phyloP scores from a whole-genome alignment of 1,139 yeast genomes.

The Yamadazyma kanchanaburiensis region DNA sequence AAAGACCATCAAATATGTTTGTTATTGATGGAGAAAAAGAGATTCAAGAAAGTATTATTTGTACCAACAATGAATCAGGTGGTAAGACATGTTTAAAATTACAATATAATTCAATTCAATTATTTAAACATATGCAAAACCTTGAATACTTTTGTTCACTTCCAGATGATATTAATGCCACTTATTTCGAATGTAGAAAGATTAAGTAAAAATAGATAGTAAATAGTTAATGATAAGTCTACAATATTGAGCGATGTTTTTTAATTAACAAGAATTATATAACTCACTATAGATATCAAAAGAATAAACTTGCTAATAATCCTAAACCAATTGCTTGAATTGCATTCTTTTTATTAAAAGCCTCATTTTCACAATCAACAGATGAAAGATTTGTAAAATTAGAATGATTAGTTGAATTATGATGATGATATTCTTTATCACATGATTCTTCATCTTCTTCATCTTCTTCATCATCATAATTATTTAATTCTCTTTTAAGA shows the following conservation, averaged over 20 bases:
- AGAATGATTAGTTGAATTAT: constrained; percentile 9
- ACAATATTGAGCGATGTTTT: too few species aligned
- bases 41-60: constrained; percentile 37
- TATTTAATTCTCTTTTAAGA: constrained; percentile 6
- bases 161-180: constrained; percentile 45
- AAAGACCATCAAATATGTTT: constrained; percentile 32
- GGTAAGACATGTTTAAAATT: constrained; percentile 47
- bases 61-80: constrained; percentile 37
- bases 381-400: constrained; percentile 13
- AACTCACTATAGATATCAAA: constrained; percentile 12
- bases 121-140: constrained; percentile 46
- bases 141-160: constrained; percentile 45
- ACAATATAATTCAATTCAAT: constrained; percentile 32
- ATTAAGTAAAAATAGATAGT: constrained; percentile 25
- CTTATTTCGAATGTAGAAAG: constrained; percentile 48
- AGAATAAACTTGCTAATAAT: constrained; percentile 18
- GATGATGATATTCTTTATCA: constrained; percentile 5
- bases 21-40: constrained; percentile 46
- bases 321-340: constrained; percentile 18
- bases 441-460: constrained; percentile 4
- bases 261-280: too few species aligned
- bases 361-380: constrained; percentile 16
- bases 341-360: constrained; percentile 3
- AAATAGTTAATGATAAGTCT: too few species aligned
- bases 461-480: constrained; percentile 7